These are phyloP conservation scores for Mycena chlorophos DNA, from an alignment of 768 basidiomycete species.

Conservation along the genomic window DNA sequence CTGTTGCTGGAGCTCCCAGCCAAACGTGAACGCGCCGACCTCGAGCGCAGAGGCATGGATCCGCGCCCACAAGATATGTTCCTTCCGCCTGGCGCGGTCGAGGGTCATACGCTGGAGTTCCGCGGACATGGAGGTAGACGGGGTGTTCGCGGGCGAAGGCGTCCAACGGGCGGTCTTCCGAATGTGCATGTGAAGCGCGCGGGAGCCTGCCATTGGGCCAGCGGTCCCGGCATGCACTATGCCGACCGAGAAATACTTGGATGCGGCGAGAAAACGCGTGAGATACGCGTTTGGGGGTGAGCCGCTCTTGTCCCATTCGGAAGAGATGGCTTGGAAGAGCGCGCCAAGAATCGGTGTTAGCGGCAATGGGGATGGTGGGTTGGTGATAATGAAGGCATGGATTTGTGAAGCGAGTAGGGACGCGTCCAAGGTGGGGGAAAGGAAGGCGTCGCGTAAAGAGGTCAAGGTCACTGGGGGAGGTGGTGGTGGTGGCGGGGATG, in stretches of 20 bases:
- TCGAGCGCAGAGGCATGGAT: constrained; percentile 67
- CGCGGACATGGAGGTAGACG: constrained; percentile 43
- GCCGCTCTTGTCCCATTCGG: constrained; percentile 28
- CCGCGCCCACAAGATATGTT: constrained; percentile 67
- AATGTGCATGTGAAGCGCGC: constrained; percentile 59
- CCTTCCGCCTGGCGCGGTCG: constrained; percentile 61
- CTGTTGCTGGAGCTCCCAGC: constrained; percentile 26
- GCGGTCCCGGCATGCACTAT: constrained; percentile 55
- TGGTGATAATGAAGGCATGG: constrained; percentile 46
- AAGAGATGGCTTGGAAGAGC: constrained; percentile 54
- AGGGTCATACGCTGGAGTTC: constrained; percentile 64
- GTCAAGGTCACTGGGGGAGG: constrained; percentile 27
- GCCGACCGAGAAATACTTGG: constrained; percentile 47
- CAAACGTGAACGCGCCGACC: constrained; percentile 50
- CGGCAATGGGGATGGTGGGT: constrained; percentile 52
- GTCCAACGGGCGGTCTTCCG: constrained; percentile 59
- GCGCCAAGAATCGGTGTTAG: constrained; percentile 51
- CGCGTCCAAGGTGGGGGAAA: constrained; percentile 47
- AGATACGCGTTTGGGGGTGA: constrained; percentile 38
- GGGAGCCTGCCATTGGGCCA: constrained; percentile 55
- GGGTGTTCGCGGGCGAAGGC: constrained; percentile 29
- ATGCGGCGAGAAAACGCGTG: constrained; percentile 54
- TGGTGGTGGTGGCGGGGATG: constrained; percentile 22
- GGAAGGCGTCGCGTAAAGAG: constrained; percentile 49
- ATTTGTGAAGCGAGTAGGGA: constrained; percentile 55